These are phyloP conservation scores for Trapa incisa DNA, from an alignment of 345 rosid species.

Conservation along the genomic window DNA sequence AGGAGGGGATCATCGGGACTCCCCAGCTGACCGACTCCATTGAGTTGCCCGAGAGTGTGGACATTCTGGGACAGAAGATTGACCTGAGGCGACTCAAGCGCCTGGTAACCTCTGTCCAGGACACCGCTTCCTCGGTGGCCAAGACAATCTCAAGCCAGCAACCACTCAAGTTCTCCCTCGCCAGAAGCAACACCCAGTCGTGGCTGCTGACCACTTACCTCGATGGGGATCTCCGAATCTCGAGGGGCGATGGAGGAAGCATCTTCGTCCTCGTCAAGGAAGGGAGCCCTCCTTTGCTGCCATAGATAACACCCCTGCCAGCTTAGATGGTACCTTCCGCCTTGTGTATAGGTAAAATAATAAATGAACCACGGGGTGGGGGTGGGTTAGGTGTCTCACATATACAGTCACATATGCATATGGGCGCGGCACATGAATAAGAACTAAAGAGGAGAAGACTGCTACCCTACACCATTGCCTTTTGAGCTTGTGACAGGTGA, in stretches of 20 bases:
- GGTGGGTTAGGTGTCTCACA: not conserved
- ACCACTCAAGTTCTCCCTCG: conserved; percentile 59
- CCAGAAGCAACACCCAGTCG: conserved; percentile 52
- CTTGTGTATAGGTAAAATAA: too few relatives aligned
- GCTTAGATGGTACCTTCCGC: not conserved
- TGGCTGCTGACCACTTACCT: conserved; percentile 92
- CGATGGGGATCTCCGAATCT: conserved; percentile 71
- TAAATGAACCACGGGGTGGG: too few relatives aligned
- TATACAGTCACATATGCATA: not conserved
- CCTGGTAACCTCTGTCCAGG: conserved; percentile 60
- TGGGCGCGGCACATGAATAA: too few relatives aligned
- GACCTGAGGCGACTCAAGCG: conserved; percentile 69
- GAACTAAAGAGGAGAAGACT: not conserved
- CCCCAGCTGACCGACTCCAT: conserved; percentile 84
- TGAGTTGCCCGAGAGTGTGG: conserved; percentile 65
- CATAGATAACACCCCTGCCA: conserved; percentile 11
- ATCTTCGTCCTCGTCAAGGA: conserved; percentile 81
- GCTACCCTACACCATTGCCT: not conserved
- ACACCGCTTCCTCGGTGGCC: conserved; percentile 71
- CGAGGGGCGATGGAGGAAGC: conserved; percentile 81
- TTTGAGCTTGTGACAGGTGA: not conserved
- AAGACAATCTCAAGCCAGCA: conserved; percentile 84
- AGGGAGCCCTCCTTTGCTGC: conserved; percentile 53
- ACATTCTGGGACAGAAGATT: conserved; percentile 71
- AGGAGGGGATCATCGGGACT: conserved; percentile 85